phyloP scores from a whole-genome alignment of 208 protist genomes.

The Trypanosoma lewisi region DNA sequence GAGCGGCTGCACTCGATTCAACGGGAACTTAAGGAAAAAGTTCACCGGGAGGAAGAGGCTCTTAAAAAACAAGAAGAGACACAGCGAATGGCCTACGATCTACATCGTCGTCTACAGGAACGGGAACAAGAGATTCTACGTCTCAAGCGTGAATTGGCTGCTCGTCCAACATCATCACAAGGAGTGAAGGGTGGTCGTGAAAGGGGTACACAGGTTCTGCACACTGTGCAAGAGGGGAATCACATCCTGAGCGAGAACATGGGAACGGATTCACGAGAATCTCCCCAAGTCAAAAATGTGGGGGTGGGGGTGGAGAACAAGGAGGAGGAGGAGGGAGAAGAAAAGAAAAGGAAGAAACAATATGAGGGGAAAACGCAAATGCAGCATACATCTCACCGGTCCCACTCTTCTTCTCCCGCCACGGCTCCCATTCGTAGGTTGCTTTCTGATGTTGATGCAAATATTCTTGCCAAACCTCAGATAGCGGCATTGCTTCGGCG shows the following conservation, averaged over 20 bases:
- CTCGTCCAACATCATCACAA: neutral
- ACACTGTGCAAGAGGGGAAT: slow-evolving; percentile 14
- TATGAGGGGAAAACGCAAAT: neutral
- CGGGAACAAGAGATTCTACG: slow-evolving; percentile 72
- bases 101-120: slow-evolving; percentile 64
- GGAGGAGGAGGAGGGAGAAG: too few species aligned
- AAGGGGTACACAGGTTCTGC: slow-evolving; percentile 51
- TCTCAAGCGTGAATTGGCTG: slow-evolving; percentile 40
- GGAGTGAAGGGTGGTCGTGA: slow-evolving; percentile 1
- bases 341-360: too few species aligned
- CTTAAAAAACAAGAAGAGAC: slow-evolving; percentile 66
- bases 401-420: neutral
- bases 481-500: slow-evolving; percentile 48
- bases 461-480: slow-evolving; percentile 46
- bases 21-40: slow-evolving; percentile 62
- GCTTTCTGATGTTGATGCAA: slow-evolving; percentile 16
- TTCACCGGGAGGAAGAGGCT: slow-evolving; percentile 60
- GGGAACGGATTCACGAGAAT: neutral
- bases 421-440: neutral
- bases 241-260: neutral
- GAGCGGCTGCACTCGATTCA: slow-evolving; percentile 68
- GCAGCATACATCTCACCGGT: neutral
- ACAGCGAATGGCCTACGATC: slow-evolving; percentile 65
- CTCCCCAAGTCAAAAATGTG: neutral
- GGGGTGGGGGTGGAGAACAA: too few species aligned